A percentile compares a stretch with the other conserved stretches of the same genome.
Evolutionary conservation across 129 eudicot species (phyloP).

Genomic region (Kitagawia praeruptora): DNA sequence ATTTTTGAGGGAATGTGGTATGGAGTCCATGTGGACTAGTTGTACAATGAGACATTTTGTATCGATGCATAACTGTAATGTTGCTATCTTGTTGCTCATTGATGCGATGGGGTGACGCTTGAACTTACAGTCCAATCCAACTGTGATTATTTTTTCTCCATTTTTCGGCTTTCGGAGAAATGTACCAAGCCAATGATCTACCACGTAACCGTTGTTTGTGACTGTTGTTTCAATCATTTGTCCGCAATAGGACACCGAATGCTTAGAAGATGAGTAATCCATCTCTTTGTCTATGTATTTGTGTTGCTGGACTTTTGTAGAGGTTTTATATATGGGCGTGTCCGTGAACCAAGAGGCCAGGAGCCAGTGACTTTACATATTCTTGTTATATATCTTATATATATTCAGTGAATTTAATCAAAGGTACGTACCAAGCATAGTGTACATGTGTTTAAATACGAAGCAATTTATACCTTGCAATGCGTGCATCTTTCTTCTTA

Average conservation of each 20-base stretch:
- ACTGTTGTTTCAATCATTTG: constrained; percentile 13
- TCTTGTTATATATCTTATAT: too few relatives aligned
- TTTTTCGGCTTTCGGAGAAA: constrained; percentile 1
- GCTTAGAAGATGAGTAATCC: background rate
- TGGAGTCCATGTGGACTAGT: constrained; percentile 13
- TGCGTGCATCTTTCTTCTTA: too few relatives aligned
- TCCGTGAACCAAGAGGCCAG: background rate
- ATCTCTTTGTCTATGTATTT: background rate
- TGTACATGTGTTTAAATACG: too few relatives aligned
- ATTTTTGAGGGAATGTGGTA: background rate
- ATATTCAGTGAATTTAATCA: background rate
- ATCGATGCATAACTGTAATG: constrained; percentile 18
- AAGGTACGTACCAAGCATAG: background rate
- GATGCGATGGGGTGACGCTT: constrained; percentile 9
- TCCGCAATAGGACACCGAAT: constrained; percentile 7
- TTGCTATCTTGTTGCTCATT: constrained; percentile 22
- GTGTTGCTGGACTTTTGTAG: background rate
- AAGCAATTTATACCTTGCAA: too few relatives aligned
- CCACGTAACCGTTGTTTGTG: constrained; percentile 15
- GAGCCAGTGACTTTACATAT: background rate
- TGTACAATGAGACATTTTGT: constrained; percentile 26
- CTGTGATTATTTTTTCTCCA: background rate
- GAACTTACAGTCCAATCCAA: constrained; percentile 18
- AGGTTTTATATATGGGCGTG: background rate
- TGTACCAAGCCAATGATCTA: constrained; percentile 10